Percentiles rank a stretch among this genome's conserved stretches.
phyloP scores from a whole-genome alignment of 192 early-diverging fungal genomes.

The Coemansia sp. region DNA sequence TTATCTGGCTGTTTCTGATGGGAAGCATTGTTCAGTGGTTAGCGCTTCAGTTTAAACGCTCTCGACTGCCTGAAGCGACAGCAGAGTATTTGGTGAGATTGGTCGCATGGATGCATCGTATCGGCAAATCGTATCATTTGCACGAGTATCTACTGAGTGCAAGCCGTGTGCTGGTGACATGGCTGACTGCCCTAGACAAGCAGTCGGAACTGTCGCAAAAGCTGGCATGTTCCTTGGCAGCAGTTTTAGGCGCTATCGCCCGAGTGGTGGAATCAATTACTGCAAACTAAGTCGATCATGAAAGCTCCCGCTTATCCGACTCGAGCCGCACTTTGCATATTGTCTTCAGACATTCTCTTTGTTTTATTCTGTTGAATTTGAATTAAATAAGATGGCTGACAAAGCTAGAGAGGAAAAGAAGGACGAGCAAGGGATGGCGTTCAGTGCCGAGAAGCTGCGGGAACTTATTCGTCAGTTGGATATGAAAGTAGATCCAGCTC shows the following conservation, averaged over 20 bases:
- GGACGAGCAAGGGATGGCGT: constrained; percentile 5
- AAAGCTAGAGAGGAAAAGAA: constrained; percentile 1
- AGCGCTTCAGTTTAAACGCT: constrained; percentile 31
- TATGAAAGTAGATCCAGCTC: constrained; percentile 16
- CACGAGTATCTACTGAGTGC: constrained; percentile 7
- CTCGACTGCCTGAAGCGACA: constrained; percentile 21
- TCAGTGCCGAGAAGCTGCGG: constrained; percentile 31
- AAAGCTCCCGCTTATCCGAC: no score
- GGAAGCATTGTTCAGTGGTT: constrained; percentile 33
- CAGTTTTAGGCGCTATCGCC: constrained; percentile 28
- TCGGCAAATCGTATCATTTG: constrained; percentile 3
- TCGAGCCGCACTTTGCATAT: no score
- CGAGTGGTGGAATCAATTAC: constrained; percentile 8
- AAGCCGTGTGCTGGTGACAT: constrained; percentile 2
- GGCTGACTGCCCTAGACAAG: constrained; percentile 25
- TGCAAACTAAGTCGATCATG: no score
- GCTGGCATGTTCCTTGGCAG: constrained; percentile 22
- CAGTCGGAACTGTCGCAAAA: constrained; percentile 25
- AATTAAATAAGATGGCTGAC: neutral
- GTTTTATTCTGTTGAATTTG: no score
- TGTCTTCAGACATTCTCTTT: no score
- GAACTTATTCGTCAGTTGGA: constrained; percentile 32
- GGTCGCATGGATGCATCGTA: constrained; percentile 6
- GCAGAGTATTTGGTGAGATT: constrained; percentile 6
- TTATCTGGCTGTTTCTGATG: constrained; percentile 35